Evolutionary conservation across 495 filamentous ascomycete genomes (phyloP).

Genomic region (Baudoinia panamericana): DNA sequence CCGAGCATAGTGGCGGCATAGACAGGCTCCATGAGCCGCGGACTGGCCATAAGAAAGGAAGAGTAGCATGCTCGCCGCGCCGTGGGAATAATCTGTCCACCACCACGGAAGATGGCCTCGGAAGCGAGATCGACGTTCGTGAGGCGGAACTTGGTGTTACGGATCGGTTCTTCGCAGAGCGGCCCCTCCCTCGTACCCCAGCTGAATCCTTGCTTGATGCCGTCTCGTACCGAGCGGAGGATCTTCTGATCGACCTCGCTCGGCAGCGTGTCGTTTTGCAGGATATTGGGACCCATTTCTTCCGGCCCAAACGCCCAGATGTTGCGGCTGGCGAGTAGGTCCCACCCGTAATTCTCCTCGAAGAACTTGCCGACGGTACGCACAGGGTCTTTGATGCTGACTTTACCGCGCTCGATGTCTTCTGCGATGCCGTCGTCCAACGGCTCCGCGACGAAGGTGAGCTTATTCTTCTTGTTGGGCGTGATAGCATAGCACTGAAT

Average conservation of each 20-base stretch:
- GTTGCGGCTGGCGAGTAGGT: conserved; percentile 80
- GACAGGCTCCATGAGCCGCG: conserved; percentile 88
- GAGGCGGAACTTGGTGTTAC: conserved; percentile 88
- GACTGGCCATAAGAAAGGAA: conserved; percentile 92
- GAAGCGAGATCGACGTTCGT: conserved; percentile 78
- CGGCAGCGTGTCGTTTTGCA: conserved; percentile 91
- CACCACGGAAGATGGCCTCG: conserved; percentile 85
- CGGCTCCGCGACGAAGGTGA: conserved; percentile 95
- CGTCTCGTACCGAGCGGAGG: conserved; percentile 76
- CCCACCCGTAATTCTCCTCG: conserved; percentile 94
- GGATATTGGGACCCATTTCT: conserved; percentile 86
- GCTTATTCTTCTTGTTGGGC: conserved; percentile 97
- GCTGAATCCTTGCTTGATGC: conserved; percentile 84
- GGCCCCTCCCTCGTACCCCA: conserved; percentile 95
- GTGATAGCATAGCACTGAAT: conserved; percentile 97
- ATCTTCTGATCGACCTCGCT: conserved; percentile 82
- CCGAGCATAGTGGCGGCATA: conserved; percentile 88
- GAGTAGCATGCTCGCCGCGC: conserved; percentile 82
- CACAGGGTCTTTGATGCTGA: conserved; percentile 84
- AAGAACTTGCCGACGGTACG: conserved; percentile 93
- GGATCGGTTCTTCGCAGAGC: conserved; percentile 96
- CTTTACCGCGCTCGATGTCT: conserved; percentile 83
- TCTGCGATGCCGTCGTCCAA: conserved; percentile 88
- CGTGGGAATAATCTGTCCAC: conserved; percentile 94
- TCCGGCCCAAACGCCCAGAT: conserved; percentile 99